Percentiles rank a stretch among this genome's conserved stretches.
Conservation (phyloP, 164 flowering plant genomes). For the Hamamelis virginiana region DNA sequence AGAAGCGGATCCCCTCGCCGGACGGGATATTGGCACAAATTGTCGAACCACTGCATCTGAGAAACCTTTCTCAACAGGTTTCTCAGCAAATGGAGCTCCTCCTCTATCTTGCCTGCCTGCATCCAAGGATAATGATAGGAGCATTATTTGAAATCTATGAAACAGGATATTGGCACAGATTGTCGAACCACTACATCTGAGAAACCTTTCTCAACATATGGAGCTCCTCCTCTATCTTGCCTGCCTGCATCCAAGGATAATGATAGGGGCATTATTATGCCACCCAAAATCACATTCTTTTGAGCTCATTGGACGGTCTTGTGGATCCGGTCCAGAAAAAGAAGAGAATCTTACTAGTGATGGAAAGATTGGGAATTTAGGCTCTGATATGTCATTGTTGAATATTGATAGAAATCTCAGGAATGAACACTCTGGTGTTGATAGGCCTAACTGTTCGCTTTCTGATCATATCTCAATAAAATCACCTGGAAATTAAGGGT, state of each 20-base stretch:
- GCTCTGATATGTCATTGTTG: slow-evolving; percentile 31
- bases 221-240: slow-evolving; percentile 9
- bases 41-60: slow-evolving; percentile 13
- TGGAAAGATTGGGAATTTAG: slow-evolving; percentile 23
- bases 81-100: slow-evolving; percentile 14
- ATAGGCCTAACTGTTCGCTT: slow-evolving; percentile 14
- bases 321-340: slow-evolving; percentile 14
- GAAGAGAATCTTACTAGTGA: slow-evolving; percentile 13
- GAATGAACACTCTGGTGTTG: slow-evolving; percentile 22
- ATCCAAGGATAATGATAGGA: slow-evolving; percentile 19
- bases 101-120: slow-evolving; percentile 9
- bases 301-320: slow-evolving; percentile 15
- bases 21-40: slow-evolving; percentile 21
- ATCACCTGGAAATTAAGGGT: slow-evolving; percentile 20
- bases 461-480: slow-evolving; percentile 17
- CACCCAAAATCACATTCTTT: slow-evolving; percentile 12
- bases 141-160: slow-evolving; percentile 20
- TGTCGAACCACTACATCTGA: slow-evolving; percentile 13
- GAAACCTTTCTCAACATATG: slow-evolving; percentile 10
- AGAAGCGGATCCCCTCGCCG: too few species aligned
- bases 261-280: slow-evolving; percentile 5
- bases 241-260: slow-evolving; percentile 15
- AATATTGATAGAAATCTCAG: slow-evolving; percentile 21
- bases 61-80: slow-evolving; percentile 2
- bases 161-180: slow-evolving; percentile 23